These are phyloP conservation scores for Chalciporus chontae DNA, from an alignment of 768 basidiomycete genomes.

Conservation along the genomic window DNA sequence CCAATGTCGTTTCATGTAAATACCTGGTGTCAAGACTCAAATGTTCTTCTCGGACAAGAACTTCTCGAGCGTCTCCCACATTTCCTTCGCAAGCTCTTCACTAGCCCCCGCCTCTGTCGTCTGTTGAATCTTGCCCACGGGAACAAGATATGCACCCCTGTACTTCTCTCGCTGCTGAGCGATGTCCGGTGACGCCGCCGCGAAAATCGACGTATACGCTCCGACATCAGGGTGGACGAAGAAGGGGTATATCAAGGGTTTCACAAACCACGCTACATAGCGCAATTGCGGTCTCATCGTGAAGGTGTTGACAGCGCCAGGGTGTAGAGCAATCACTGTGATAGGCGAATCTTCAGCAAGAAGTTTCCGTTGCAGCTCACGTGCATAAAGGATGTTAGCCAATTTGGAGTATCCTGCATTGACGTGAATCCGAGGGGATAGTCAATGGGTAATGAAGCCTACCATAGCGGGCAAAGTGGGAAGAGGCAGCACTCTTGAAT, in stretches of 20 bases:
- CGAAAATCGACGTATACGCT: conserved; percentile 25
- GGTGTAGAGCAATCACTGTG: conserved; percentile 27
- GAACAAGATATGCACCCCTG: conserved; percentile 31
- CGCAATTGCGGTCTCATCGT: conserved; percentile 18
- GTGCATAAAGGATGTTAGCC: conserved; percentile 47
- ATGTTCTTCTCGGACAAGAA: conserved; percentile 23
- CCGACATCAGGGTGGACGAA: conserved; percentile 21
- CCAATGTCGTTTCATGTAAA: not conserved
- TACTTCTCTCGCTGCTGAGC: conserved; percentile 20
- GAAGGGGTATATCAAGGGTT: conserved; percentile 16
- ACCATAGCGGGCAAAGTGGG: conserved; percentile 34
- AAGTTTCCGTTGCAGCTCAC: conserved; percentile 47
- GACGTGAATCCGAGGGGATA: not conserved
- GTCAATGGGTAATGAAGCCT: not conserved
- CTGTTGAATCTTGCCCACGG: conserved; percentile 16
- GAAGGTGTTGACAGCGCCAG: conserved; percentile 33
- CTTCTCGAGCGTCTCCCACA: conserved; percentile 28
- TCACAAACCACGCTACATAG: conserved; percentile 19
- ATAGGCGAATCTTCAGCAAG: conserved; percentile 23
- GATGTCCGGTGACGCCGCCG: conserved; percentile 29
- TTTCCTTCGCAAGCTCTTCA: conserved; percentile 25
- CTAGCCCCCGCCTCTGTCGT: conserved; percentile 12
- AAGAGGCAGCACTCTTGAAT: conserved; percentile 21
- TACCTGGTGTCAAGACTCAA: conserved; percentile 2
- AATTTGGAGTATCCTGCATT: conserved; percentile 47